Percentiles rank a stretch among this genome's conserved stretches.
These are phyloP conservation scores for Dentipellis sp. DNA, from an alignment of 768 basidiomycete species.

Conservation along the genomic window DNA sequence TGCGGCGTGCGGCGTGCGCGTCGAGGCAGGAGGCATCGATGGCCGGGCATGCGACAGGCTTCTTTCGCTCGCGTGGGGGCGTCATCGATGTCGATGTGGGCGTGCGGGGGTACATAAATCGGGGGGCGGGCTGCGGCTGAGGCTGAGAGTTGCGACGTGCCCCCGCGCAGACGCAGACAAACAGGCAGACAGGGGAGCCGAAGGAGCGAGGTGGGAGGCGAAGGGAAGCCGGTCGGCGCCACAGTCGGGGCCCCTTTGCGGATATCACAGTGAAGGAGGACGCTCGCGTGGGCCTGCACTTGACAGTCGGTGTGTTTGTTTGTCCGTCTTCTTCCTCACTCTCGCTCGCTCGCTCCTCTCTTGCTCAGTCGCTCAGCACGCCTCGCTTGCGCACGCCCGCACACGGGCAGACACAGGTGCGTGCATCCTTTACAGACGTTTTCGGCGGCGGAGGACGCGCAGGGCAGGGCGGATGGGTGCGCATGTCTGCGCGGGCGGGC, in stretches of 20 bases:
- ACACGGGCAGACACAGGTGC: no score
- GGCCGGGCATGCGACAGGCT: not conserved
- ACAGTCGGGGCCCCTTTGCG: not conserved
- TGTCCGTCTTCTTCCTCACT: not conserved
- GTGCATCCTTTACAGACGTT: no score
- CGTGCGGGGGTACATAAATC: not conserved
- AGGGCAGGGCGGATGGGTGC: not conserved
- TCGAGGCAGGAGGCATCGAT: not conserved
- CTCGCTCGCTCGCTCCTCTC: not conserved
- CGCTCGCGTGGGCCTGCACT: not conserved
- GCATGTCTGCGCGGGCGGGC: not conserved
- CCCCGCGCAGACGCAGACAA: no score
- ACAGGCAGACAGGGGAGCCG: no score
- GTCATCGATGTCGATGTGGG: not conserved
- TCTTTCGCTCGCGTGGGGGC: not conserved
- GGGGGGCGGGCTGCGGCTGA: no score
- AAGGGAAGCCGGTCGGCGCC: no score
- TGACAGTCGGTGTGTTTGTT: not conserved
- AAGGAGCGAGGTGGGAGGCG: no score
- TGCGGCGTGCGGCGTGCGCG: no score
- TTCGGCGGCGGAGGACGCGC: not conserved
- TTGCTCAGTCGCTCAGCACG: not conserved
- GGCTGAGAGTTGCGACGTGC: no score
- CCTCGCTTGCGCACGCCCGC: not conserved
- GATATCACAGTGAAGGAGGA: constrained; percentile 6